phyloP scores from a whole-genome alignment of 192 early-diverging fungal genomes.

The Jimgerdemannia lactiflua region DNA sequence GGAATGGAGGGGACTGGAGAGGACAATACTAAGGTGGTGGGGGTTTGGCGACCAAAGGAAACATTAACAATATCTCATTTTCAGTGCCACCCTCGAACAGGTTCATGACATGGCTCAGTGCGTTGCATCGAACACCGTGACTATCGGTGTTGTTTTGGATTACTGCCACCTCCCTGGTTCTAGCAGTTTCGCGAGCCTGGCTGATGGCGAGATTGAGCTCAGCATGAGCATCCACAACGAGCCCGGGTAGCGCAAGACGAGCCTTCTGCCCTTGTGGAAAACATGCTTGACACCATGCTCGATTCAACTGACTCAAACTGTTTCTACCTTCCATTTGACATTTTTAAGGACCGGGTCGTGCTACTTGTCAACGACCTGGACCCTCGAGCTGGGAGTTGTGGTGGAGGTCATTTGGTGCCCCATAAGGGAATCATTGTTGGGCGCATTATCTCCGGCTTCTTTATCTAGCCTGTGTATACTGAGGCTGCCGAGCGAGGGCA shows the following conservation, averaged over 20 bases:
- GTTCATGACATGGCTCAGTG: constrained; percentile 55
- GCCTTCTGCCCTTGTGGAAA: constrained; percentile 47
- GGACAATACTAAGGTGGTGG: constrained; percentile 77
- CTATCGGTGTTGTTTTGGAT: constrained; percentile 76
- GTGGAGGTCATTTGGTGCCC: constrained; percentile 49
- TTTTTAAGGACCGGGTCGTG: constrained; percentile 35
- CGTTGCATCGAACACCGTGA: constrained; percentile 64
- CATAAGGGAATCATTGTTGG: constrained; percentile 35
- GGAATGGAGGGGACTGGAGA: constrained; percentile 77
- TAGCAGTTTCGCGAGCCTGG: constrained; percentile 47
- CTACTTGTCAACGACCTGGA: constrained; percentile 85
- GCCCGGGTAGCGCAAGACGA: constrained; percentile 62
- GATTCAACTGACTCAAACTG: constrained; percentile 36
- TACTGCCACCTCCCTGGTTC: constrained; percentile 73
- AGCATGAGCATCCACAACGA: constrained; percentile 91
- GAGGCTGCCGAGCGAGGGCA: constrained; percentile 29
- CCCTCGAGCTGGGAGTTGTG: constrained; percentile 68
- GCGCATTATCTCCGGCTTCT: constrained; percentile 65
- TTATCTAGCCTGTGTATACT: constrained; percentile 79
- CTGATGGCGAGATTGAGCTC: constrained; percentile 58
- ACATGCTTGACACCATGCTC: constrained; percentile 56
- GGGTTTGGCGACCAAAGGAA: constrained; percentile 61
- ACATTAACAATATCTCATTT: constrained; percentile 14
- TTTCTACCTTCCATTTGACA: constrained; percentile 23
- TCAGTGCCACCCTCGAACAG: constrained; percentile 48